These are phyloP conservation scores for Fusarium haematococcum DNA, from an alignment of 2,329 filamentous ascomycete genomes.

Conservation along the genomic window DNA sequence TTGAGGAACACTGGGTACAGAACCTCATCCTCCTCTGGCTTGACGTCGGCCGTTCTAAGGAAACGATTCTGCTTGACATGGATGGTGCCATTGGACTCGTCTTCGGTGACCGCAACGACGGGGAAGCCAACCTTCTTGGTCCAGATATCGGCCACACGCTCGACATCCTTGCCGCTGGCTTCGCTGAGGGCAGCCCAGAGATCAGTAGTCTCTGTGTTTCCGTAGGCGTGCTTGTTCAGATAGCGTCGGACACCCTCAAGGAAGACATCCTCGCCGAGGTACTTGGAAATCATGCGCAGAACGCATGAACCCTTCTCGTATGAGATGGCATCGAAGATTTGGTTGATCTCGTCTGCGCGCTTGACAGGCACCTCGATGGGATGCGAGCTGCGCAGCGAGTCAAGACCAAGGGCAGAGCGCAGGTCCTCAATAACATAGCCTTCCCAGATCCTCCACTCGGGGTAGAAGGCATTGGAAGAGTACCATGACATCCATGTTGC, in stretches of 20 bases:
- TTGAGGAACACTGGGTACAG: constrained; percentile 92
- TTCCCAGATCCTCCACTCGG: constrained; percentile 99
- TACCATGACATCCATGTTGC: constrained; percentile 71
- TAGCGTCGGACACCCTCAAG: constrained; percentile 92
- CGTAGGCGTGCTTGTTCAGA: constrained; percentile 96
- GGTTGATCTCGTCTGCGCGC: constrained; percentile 94
- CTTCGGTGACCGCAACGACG: constrained; percentile 83
- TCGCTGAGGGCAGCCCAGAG: constrained; percentile 89
- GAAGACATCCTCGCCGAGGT: constrained; percentile 92
- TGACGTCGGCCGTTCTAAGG: constrained; percentile 90
- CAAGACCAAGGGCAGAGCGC: constrained; percentile 86
- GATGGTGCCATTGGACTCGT: constrained; percentile 75
- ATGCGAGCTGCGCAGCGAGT: constrained; percentile 93
- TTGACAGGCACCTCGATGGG: constrained; percentile 97
- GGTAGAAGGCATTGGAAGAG: constrained; percentile 93
- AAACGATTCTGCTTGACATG: constrained; percentile 95
- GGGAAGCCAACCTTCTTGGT: constrained; percentile 97
- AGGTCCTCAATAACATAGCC: constrained; percentile 94
- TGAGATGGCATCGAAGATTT: constrained; percentile 98
- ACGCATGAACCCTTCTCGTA: constrained; percentile 98
- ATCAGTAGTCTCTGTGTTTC: constrained; percentile 91
- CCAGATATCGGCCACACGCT: constrained; percentile 94
- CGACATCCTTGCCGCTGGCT: constrained; percentile 90
- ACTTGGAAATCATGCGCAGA: constrained; percentile 96
- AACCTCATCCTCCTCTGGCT: constrained; percentile 89